Conservation (phyloP, 495 filamentous ascomycete genomes). For the Xylaria curta region DNA sequence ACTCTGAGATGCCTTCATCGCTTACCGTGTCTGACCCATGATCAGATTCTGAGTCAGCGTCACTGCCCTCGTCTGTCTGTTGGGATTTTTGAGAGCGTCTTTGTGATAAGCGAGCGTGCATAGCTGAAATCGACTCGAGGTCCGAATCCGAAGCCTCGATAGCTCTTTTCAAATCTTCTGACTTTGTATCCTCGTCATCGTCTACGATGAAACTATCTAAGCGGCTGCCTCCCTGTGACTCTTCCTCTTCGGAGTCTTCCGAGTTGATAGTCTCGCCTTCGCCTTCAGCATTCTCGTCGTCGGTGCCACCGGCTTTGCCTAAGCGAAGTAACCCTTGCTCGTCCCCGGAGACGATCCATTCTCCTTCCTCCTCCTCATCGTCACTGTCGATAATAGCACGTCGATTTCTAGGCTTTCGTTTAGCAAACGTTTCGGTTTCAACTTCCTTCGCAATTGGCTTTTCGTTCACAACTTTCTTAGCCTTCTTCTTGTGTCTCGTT, state of each 20-base stretch:
- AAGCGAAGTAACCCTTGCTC: constrained; percentile 63
- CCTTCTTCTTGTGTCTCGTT: constrained; percentile 44
- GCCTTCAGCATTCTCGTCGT: constrained; percentile 86
- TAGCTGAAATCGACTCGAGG: constrained; percentile 49
- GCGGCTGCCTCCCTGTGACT: constrained; percentile 53
- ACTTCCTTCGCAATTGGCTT: constrained; percentile 42
- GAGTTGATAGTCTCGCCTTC: constrained; percentile 78
- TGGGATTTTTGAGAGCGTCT: constrained; percentile 28
- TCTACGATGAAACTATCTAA: constrained; percentile 55
- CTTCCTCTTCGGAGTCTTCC: constrained; percentile 60
- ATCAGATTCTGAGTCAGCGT: constrained; percentile 38
- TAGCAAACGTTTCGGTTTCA: constrained; percentile 38
- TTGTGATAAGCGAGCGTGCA: constrained; percentile 44
- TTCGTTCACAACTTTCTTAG: constrained; percentile 46
- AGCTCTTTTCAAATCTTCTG: constrained; percentile 33
- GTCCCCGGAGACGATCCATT: constrained; percentile 74
- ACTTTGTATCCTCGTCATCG: constrained; percentile 44
- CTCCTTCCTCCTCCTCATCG: constrained; percentile 73
- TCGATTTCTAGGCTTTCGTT: constrained; percentile 57
- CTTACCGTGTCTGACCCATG: constrained; percentile 47
- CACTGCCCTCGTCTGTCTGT: constrained; percentile 30
- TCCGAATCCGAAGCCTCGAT: constrained; percentile 41
- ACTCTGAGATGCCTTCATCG: constrained; percentile 43
- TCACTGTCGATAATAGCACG: constrained; percentile 67
- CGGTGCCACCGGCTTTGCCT: constrained; percentile 78